Conservation (phyloP, 805 yeast genomes). For the Barnettozyma wickerhamii region DNA sequence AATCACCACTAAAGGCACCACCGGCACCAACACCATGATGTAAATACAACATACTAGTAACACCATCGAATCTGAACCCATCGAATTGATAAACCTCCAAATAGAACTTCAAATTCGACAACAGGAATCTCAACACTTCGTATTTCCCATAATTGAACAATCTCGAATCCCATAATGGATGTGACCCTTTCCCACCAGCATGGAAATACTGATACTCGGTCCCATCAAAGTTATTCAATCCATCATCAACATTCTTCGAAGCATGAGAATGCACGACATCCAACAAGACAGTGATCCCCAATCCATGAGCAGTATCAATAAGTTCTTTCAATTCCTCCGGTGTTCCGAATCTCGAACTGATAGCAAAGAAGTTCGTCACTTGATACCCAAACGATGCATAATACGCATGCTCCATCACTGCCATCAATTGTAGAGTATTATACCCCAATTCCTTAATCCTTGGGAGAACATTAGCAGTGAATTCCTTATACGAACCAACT, state of each 20-base stretch:
- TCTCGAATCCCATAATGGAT: conserved; percentile 95
- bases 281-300: conserved; percentile 80
- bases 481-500: conserved; percentile 81
- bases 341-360: conserved; percentile 86
- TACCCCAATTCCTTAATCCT: conserved; percentile 80
- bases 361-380: conserved; percentile 87
- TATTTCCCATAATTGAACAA: conserved; percentile 87
- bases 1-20: conserved; percentile 84
- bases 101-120: conserved; percentile 80
- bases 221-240: conserved; percentile 89
- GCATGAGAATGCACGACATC: conserved; percentile 97
- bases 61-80: conserved; percentile 97
- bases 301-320: conserved; percentile 84
- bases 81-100: conserved; percentile 83
- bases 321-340: conserved; percentile 93
- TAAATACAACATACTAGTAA: conserved; percentile 83
- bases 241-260: conserved; percentile 90
- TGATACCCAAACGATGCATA: conserved; percentile 99
- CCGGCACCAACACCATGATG: conserved; percentile 92
- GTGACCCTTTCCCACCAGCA: conserved; percentile 83
- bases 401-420: conserved; percentile 97
- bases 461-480: conserved; percentile 78
- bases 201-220: conserved; percentile 95
- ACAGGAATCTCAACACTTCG: conserved; percentile 83
- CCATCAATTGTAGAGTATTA: conserved; percentile 94